Conservation (phyloP, 768 basidiomycete species). For the Leccinum subtestaceum region DNA sequence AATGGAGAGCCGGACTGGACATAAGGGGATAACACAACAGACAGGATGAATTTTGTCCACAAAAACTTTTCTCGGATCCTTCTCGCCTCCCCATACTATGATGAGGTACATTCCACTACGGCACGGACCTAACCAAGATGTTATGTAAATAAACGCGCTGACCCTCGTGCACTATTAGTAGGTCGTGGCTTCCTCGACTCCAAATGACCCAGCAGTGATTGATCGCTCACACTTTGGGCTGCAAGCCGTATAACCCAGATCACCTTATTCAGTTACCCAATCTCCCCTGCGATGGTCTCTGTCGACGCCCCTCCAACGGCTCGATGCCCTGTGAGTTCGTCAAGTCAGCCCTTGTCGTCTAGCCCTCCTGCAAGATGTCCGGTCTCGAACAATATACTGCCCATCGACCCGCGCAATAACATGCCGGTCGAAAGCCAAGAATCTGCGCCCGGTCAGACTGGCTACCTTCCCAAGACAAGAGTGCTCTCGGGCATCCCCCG, state of each 20-base stretch:
- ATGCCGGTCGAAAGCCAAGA: conserved; percentile 13
- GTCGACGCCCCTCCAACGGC: not conserved
- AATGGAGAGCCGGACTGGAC: too few relatives aligned
- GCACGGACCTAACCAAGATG: not conserved
- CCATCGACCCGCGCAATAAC: conserved; percentile 9
- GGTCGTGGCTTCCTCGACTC: not conserved
- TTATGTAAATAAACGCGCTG: not conserved
- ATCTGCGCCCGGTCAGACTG: not conserved
- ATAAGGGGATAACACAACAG: too few relatives aligned
- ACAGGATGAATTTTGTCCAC: not conserved
- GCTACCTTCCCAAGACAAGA: not conserved
- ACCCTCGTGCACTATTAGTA: not conserved
- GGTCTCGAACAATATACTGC: not conserved
- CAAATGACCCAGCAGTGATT: not conserved
- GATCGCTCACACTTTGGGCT: not conserved
- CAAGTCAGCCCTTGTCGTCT: not conserved
- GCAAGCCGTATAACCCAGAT: not conserved
- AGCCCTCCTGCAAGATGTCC: conserved; percentile 4
- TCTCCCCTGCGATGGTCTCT: not conserved
- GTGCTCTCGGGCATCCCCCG: conserved; percentile 9
- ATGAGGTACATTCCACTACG: too few relatives aligned
- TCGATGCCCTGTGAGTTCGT: conserved; percentile 3
- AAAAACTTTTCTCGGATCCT: not conserved
- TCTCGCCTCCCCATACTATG: not conserved
- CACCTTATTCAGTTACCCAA: not conserved